These are phyloP conservation scores for Mycena epipterygia DNA, from an alignment of 768 basidiomycete species.

Conservation along the genomic window DNA sequence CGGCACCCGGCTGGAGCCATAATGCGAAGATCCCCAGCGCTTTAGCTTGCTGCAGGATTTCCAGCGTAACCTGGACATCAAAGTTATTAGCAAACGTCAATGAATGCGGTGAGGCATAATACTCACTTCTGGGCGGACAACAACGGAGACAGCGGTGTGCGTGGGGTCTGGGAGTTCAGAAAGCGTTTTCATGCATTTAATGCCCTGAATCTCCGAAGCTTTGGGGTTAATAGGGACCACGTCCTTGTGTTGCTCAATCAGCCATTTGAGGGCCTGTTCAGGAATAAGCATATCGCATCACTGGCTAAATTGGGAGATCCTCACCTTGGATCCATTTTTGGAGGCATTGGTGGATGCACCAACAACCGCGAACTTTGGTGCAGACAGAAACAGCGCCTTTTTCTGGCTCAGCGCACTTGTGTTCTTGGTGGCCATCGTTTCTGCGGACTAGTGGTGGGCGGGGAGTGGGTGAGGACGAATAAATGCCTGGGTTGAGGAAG, in stretches of 20 bases:
- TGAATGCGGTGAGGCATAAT: background rate
- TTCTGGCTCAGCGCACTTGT: background rate
- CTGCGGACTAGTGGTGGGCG: background rate
- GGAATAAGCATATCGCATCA: background rate
- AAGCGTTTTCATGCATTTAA: constrained; percentile 56
- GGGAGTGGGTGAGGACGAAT: background rate
- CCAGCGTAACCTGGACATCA: constrained; percentile 59
- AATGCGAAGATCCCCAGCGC: constrained; percentile 61
- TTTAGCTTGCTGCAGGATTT: constrained; percentile 62
- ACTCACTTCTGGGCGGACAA: constrained; percentile 6
- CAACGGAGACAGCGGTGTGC: constrained; percentile 13
- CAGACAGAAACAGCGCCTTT: constrained; percentile 3
- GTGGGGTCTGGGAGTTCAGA: constrained; percentile 57
- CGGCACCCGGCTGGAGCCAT: constrained; percentile 79
- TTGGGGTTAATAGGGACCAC: constrained; percentile 69
- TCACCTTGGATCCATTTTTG: constrained; percentile 48
- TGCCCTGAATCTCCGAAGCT: constrained; percentile 56
- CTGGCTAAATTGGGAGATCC: background rate
- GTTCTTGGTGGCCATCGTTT: constrained; percentile 9
- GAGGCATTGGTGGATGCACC: constrained; percentile 67
- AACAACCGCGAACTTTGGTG: constrained; percentile 63
- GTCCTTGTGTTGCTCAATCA: constrained; percentile 55
- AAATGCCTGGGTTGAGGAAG: background rate
- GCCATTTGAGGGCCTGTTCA: constrained; percentile 66
- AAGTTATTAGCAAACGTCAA: background rate